Evolutionary conservation across 768 basidiomycete genomes (phyloP).

Genomic region (Sutorius australiensis): DNA sequence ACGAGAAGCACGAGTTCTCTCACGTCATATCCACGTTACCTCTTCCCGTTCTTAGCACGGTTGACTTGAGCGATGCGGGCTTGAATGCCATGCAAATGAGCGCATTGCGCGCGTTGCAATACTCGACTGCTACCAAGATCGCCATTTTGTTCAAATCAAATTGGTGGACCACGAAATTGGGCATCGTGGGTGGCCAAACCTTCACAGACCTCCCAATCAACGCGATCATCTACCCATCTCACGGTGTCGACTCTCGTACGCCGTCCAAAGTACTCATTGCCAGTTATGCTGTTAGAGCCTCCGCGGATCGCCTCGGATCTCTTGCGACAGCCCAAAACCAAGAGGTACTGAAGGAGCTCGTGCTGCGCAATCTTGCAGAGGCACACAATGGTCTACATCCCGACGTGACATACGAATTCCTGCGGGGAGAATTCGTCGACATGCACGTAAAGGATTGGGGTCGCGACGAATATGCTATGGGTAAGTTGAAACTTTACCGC

Average conservation of each 20-base stretch:
- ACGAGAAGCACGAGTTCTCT: constrained; percentile 6
- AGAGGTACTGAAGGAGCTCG: background rate
- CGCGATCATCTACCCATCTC: constrained; percentile 7
- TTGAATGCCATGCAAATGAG: constrained; percentile 7
- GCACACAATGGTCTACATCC: background rate
- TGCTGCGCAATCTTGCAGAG: constrained; percentile 10
- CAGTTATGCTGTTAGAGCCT: background rate
- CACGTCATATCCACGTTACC: constrained; percentile 11
- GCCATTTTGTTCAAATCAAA: constrained; percentile 10
- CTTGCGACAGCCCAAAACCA: background rate
- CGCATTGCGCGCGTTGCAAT: background rate
- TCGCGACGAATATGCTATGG: constrained; percentile 31
- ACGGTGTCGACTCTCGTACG: constrained; percentile 3
- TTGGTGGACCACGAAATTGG: constrained; percentile 12
- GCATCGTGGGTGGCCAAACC: constrained; percentile 10
- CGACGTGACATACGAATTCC: constrained; percentile 2
- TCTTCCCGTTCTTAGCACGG: constrained; percentile 1
- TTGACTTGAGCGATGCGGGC: constrained; percentile 5
- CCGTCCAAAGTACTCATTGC: constrained; percentile 12
- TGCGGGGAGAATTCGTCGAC: constrained; percentile 7
- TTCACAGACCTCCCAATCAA: constrained; percentile 10
- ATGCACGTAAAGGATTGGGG: constrained; percentile 33
- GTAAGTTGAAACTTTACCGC: constrained; percentile 18
- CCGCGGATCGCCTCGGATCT: background rate
- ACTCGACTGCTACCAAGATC: background rate